phyloP scores from a whole-genome alignment of 2,329 filamentous ascomycete genomes.

The Aspergillus sp. region DNA sequence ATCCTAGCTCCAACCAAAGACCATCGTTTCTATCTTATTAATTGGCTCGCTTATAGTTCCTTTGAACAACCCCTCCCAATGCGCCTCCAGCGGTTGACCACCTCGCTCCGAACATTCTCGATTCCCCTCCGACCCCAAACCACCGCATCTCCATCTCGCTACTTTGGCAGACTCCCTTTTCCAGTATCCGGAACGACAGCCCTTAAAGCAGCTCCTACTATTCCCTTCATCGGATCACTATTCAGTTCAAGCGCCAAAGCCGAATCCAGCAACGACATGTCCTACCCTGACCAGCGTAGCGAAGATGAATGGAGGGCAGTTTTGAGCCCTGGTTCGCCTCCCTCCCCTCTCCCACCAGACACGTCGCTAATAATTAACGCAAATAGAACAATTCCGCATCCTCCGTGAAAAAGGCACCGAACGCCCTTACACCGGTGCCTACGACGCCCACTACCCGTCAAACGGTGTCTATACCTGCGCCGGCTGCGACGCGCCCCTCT shows the following conservation, averaged over 20 bases:
- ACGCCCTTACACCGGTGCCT: constrained; percentile 68
- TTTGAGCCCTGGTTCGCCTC: constrained; percentile 57
- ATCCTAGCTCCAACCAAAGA: background rate
- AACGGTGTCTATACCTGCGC: constrained; percentile 80
- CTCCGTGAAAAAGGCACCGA: constrained; percentile 92
- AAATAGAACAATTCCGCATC: constrained; percentile 87
- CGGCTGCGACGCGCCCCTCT: constrained; percentile 78
- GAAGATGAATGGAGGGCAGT: constrained; percentile 86
- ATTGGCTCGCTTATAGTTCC: constrained; percentile 1
- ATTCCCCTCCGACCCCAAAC: constrained; percentile 13
- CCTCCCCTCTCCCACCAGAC: constrained; percentile 30
- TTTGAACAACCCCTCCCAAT: constrained; percentile 13
- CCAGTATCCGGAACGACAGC: constrained; percentile 29
- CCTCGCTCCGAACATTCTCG: constrained; percentile 14
- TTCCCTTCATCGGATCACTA: constrained; percentile 70
- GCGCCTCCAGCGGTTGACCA: constrained; percentile 16
- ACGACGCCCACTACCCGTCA: constrained; percentile 74
- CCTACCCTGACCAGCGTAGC: constrained; percentile 71
- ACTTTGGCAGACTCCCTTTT: constrained; percentile 9
- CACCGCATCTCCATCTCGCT: constrained; percentile 17
- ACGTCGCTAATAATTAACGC: constrained; percentile 6
- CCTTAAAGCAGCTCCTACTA: constrained; percentile 62
- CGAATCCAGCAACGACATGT: constrained; percentile 35
- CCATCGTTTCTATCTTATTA: background rate
- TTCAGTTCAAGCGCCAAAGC: constrained; percentile 58